Percentiles rank a stretch among this genome's conserved stretches.
Conservation (phyloP, 768 basidiomycete species). For the Rhodotorula kratochvilovae region DNA sequence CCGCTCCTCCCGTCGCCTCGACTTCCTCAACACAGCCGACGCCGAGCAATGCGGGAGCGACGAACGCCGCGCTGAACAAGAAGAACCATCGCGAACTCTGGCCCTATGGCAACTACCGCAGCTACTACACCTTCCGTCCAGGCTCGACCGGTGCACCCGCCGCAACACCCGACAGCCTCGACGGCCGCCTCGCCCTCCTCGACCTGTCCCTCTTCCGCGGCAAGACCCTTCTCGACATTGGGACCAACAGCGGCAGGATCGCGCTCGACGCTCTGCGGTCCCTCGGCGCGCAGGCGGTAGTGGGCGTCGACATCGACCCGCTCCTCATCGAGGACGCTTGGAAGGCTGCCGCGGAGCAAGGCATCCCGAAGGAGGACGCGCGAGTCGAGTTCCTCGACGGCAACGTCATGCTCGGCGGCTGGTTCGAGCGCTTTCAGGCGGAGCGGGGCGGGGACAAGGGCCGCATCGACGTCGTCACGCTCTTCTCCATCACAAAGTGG, state of each 20-base stretch:
- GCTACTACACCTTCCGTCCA: constrained; percentile 26
- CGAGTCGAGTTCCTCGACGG: not conserved
- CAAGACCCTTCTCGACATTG: constrained; percentile 68
- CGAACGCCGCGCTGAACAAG: not conserved
- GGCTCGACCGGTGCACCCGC: constrained; percentile 33
- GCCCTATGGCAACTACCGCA: constrained; percentile 33
- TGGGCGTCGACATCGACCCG: constrained; percentile 80
- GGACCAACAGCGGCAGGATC: constrained; percentile 82
- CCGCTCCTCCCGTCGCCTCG: too few relatives aligned
- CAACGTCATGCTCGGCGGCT: constrained; percentile 25
- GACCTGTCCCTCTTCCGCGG: constrained; percentile 55
- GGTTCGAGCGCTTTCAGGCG: not conserved
- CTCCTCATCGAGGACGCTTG: constrained; percentile 53
- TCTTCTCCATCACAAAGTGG: constrained; percentile 84
- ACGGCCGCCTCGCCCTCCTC: constrained; percentile 66
- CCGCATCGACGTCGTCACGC: constrained; percentile 44
- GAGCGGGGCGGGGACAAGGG: not conserved
- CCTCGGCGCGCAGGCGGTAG: constrained; percentile 57
- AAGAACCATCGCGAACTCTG: not conserved
- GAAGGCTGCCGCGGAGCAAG: not conserved
- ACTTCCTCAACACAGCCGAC: too few relatives aligned
- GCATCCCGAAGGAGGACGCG: not conserved
- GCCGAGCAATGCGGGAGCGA: too few relatives aligned
- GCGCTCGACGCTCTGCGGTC: constrained; percentile 68
- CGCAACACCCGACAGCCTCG: constrained; percentile 46